Evolutionary conservation across 2,329 filamentous ascomycete species (phyloP), one percentile per base, ranked within the genome.

Genomic region (Pseudogymnoascus verrucosus): DNA sequence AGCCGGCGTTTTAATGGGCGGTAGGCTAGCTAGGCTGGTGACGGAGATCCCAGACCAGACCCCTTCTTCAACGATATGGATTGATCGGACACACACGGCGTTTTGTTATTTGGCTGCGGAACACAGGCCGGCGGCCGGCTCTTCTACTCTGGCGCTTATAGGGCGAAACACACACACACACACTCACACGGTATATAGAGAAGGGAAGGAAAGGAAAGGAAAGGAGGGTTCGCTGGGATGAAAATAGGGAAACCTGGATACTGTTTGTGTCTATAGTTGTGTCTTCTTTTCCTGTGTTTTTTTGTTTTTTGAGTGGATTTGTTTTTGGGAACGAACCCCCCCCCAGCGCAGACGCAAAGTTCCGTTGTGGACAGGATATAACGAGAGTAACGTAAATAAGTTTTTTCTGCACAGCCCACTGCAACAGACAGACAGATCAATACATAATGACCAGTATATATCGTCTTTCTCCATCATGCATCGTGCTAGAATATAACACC

Each of bases 1-100:
- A 62, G 44, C 16, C 70, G 69, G 64, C 68, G 70, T 44, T 69
- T 71, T 44, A 72, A 69, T 54, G 63, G 67, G 31, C 69, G 69
- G 21, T 62, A 51, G 28, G 31, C 31, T 31, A 31, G 28, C 28
- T 34, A 34, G 31, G 21, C 51, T 39, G 59, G 36, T 36, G 59
- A 42, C 26, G 23, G 16, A 11, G 19, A 23, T 61, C 34, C 34
- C 34, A 57, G 26, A 34, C 51, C 10, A 8, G 21, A 3, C 21
- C 21, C 19, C 23, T 47, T 57, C 51, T 57, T 34, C 28, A 57
- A 34, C 51, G 28, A 34, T 14, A 57, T 34, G 28, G 51, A 57
- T 31, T 31, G 28, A 31, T 57, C 51, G 28, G 28, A 34, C 11
- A 34, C 2, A 54, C 51, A 57, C 51, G 28, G 28, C 28, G 51